Conservation (phyloP, 2,329 filamentous ascomycete genomes). For the Basipetospora chlamydospora region DNA sequence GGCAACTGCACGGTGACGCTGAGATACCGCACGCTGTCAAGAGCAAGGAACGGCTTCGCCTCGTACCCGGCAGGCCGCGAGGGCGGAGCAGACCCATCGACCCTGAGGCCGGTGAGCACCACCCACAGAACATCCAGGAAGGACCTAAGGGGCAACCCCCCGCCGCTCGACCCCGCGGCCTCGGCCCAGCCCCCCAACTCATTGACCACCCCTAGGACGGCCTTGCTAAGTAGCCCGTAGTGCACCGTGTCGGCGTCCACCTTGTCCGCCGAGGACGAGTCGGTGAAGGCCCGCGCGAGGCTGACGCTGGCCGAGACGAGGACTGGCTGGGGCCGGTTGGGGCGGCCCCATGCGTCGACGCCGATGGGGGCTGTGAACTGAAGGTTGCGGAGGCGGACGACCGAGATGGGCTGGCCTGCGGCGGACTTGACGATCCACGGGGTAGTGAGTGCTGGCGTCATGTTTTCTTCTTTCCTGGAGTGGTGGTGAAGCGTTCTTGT, state of each 20-base stretch:
- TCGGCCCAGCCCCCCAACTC: conserved; percentile 10
- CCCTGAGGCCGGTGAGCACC: conserved; percentile 15
- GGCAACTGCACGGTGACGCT: conserved; percentile 42
- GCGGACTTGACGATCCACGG: conserved; percentile 22
- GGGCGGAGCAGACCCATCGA: conserved; percentile 7
- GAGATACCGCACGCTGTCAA: conserved; percentile 25
- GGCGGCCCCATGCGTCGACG: conserved; percentile 54
- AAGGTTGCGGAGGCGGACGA: conserved; percentile 49
- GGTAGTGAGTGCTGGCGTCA: conserved; percentile 5
- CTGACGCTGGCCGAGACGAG: conserved; percentile 44
- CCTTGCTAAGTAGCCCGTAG: conserved; percentile 58
- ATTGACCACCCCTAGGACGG: conserved; percentile 35
- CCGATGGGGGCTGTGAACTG: conserved; percentile 39
- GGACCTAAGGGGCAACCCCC: conserved; percentile 10
- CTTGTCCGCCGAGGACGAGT: conserved; percentile 42
- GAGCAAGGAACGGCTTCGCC: conserved; percentile 16
- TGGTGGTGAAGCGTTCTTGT: too few species aligned
- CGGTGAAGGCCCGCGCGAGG: conserved; percentile 39
- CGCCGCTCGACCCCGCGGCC: neutral
- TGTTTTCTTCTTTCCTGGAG: too few species aligned
- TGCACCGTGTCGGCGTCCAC: conserved; percentile 59
- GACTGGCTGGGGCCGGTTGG: conserved; percentile 43
- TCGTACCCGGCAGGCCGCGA: conserved; percentile 7
- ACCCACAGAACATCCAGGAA: conserved; percentile 19
- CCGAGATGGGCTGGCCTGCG: conserved; percentile 31